A percentile compares a stretch with the other conserved stretches of the same genome.
phyloP scores from a whole-genome alignment of 2,329 filamentous ascomycete genomes.

The Geosmithia morbida region DNA sequence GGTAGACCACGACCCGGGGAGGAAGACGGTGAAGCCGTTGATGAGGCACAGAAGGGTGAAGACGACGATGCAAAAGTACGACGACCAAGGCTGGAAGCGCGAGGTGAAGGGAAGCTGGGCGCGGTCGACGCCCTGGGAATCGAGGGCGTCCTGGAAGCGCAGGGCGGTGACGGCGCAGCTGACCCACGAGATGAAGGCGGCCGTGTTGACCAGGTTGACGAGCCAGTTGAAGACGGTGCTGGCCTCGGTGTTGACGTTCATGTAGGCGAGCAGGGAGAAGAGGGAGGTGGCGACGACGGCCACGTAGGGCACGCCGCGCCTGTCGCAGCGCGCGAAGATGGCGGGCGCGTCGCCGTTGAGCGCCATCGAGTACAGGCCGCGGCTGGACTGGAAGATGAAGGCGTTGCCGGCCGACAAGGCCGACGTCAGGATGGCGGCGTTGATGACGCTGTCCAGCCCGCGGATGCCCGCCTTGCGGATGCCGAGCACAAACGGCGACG shows the following conservation, averaged over 20 bases:
- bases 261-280: constrained; percentile 47
- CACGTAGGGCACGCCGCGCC: constrained; percentile 10
- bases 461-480: constrained; percentile 45
- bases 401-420: constrained; percentile 41
- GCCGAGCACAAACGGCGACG: constrained; percentile 50
- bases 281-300: constrained; percentile 3
- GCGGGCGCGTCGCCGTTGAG: constrained; percentile 35
- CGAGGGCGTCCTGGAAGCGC: constrained; percentile 5
- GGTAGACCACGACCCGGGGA: constrained; percentile 9
- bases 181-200: constrained; percentile 6
- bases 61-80: constrained; percentile 8
- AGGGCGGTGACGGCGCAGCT: constrained; percentile 4
- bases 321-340: constrained; percentile 7
- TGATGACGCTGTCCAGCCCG: constrained; percentile 50
- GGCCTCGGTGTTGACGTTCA: constrained; percentile 37
- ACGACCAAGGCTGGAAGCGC: constrained; percentile 7
- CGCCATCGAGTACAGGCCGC: constrained; percentile 41
- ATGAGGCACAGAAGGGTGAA: constrained; percentile 5
- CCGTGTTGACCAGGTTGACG: constrained; percentile 19
- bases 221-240: constrained; percentile 45
- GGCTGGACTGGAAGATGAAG: constrained; percentile 39
- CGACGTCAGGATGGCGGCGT: constrained; percentile 33
- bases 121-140: neutral
- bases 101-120: constrained; percentile 5
- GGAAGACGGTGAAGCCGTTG: constrained; percentile 9